Conservation (phyloP, 306 rosid species). For the Betula pendula region DNA sequence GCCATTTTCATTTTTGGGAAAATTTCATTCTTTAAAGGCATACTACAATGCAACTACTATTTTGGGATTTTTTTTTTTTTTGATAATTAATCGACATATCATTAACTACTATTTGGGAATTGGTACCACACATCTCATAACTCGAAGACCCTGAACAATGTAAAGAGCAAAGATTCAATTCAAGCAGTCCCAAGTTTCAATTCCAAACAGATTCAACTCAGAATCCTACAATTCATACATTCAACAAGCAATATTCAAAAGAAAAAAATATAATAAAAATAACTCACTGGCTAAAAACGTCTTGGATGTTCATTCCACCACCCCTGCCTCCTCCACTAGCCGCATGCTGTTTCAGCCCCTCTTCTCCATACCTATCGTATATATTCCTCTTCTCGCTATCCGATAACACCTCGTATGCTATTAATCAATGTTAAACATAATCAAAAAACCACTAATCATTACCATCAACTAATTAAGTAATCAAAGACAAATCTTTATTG, state of each 20-base stretch:
- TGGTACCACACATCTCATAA: not conserved
- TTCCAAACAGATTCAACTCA: not conserved
- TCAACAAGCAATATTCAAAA: not conserved
- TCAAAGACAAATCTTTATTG: not conserved
- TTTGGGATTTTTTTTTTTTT: too few relatives aligned
- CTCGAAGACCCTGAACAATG: not conserved
- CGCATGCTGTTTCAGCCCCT: conserved; percentile 97
- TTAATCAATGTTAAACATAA: conserved; percentile 26
- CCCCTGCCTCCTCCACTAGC: conserved; percentile 88
- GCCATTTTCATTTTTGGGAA: not conserved
- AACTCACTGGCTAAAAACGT: conserved; percentile 79
- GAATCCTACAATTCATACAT: not conserved
- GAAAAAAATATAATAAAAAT: not conserved
- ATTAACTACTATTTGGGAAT: too few relatives aligned
- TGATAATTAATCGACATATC: too few relatives aligned
- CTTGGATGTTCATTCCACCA: conserved; percentile 90
- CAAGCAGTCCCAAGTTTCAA: not conserved
- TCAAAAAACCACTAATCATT: conserved; percentile 5
- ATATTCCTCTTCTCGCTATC: conserved; percentile 83
- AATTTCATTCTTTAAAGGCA: not conserved
- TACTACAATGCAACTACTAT: not conserved
- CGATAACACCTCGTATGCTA: conserved; percentile 88
- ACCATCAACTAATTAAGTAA: not conserved
- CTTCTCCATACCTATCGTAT: conserved; percentile 89
- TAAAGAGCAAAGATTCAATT: not conserved